Evolutionary conservation across 2,329 filamentous ascomycete species (phyloP), one percentile per base, ranked within the genome.

Genomic region (Hypoxylon sp.): DNA sequence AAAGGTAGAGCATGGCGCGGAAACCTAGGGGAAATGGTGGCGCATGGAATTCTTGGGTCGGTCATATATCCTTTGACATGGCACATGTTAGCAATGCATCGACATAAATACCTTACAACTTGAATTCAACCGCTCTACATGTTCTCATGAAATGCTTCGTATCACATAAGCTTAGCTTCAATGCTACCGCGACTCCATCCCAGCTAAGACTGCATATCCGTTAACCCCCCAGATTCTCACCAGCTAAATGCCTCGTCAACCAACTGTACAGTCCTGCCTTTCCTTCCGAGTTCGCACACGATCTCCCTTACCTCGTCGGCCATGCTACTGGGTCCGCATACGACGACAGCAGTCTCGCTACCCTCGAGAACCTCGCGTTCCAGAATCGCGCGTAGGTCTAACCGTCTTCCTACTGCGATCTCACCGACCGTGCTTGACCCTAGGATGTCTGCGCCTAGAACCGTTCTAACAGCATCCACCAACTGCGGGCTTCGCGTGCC

Each of bases 281-380:
- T 57, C 12, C 25, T 57, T 63, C 19, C 74, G 61, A 48, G 72
- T 66, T 62, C 66, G 65, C 27, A 72, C 57, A 64, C 70, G 67
- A 41, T 39, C n/a, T 27, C 63, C 41, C 71, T 60, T 2, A 70
- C 72, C 27, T 74, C 74, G 25, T 76, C 74, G 0, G 73, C 73
- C 74, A 76, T 75, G 3, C 57, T 65, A 6, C 65, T 69, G 1
- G 74, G 74, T 0, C 74, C 74, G 23, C 74, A 75, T 1, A 74
- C 70, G 1, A 76, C 19, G 1, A 76, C 71, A 0, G 71, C 70
- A 1, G 70, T 74, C 16, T 72, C 72, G 14, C 58, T 65, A 1
- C 43, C 45, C 25, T 67, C 65, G 2, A 70, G 27, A 6, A 63
- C 60, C 30, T 68, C 66, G 19, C 63, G 55, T 27, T 63, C 59